These are phyloP conservation scores for Suillus spraguei DNA, from an alignment of 768 basidiomycete species.

Conservation along the genomic window DNA sequence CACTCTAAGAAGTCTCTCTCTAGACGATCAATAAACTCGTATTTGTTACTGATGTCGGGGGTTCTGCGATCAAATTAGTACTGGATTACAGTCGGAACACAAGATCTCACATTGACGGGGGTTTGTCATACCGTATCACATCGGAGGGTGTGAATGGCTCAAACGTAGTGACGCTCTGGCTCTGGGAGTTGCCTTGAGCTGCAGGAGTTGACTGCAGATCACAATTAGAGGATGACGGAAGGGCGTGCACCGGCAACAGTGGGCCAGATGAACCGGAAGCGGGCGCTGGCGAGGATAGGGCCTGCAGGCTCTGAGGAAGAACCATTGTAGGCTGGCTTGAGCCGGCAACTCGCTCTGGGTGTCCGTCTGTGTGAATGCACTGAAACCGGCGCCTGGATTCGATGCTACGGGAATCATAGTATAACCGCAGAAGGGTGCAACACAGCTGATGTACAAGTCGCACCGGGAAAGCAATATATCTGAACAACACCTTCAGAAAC, in stretches of 20 bases:
- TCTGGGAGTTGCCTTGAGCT: neutral
- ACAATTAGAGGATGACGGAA: neutral
- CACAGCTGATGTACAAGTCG: neutral
- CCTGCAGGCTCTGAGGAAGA: neutral
- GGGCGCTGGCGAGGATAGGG: neutral
- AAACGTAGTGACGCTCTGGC: accelerated
- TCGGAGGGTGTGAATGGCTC: neutral
- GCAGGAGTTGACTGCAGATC: neutral
- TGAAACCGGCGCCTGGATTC: neutral
- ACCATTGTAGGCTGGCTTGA: neutral
- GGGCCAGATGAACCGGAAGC: neutral
- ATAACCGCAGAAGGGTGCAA: neutral
- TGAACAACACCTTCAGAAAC: neutral
- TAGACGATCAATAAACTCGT: neutral
- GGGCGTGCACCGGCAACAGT: neutral
- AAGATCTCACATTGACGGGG: neutral
- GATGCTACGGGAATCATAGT: neutral
- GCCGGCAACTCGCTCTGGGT: neutral
- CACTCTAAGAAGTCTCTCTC: neutral
- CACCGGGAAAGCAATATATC: neutral
- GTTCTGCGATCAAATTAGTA: neutral
- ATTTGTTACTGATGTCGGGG: neutral
- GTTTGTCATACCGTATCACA: neutral
- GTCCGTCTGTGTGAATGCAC: neutral
- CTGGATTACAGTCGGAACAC: neutral